These are phyloP conservation scores for Yamadazyma laniorum DNA, from an alignment of 805 yeast genomes.

Conservation along the genomic window DNA sequence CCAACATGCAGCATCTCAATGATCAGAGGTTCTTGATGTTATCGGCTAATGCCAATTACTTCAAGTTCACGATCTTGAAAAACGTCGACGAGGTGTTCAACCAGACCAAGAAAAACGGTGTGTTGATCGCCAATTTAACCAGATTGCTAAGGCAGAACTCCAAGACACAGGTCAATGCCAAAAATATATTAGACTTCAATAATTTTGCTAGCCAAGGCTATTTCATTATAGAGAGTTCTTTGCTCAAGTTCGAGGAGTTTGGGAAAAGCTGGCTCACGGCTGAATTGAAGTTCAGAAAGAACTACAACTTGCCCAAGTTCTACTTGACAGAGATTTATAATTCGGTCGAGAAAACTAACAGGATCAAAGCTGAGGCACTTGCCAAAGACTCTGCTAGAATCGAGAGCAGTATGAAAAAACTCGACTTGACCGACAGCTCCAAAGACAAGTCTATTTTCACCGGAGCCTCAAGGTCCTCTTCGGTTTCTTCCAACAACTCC, in stretches of 20 bases:
- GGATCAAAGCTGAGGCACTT: background rate
- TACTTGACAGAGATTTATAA: conserved; percentile 12
- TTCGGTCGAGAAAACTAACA: conserved; percentile 14
- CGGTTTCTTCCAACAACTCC: conserved; percentile 19
- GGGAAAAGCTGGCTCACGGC: conserved; percentile 42
- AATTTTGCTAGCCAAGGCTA: conserved; percentile 43
- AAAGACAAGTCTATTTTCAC: conserved; percentile 7
- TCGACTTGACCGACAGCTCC: conserved; percentile 15
- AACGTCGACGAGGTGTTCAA: conserved; percentile 39
- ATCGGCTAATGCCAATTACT: conserved; percentile 28
- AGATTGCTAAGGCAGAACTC: conserved; percentile 45
- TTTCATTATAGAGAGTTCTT: conserved; percentile 26
- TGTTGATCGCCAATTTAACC: conserved; percentile 47
- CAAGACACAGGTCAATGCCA: conserved; percentile 30
- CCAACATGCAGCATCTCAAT: conserved; percentile 42
- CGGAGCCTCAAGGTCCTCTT: conserved; percentile 27
- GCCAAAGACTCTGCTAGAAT: conserved; percentile 8
- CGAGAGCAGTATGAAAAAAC: conserved; percentile 15
- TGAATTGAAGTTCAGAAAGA: conserved; percentile 42
- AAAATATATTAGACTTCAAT: conserved; percentile 37
- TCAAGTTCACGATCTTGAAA: conserved; percentile 22
- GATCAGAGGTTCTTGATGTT: conserved; percentile 38
- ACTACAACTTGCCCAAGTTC: conserved; percentile 21
- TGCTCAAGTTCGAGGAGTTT: conserved; percentile 35
- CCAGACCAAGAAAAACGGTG: conserved; percentile 48